A percentile compares a stretch with the other conserved stretches of the same genome.
These are phyloP conservation scores for Yamadazyma spencermartinsiae DNA, from an alignment of 1,139 yeast genomes.

Conservation along the genomic window DNA sequence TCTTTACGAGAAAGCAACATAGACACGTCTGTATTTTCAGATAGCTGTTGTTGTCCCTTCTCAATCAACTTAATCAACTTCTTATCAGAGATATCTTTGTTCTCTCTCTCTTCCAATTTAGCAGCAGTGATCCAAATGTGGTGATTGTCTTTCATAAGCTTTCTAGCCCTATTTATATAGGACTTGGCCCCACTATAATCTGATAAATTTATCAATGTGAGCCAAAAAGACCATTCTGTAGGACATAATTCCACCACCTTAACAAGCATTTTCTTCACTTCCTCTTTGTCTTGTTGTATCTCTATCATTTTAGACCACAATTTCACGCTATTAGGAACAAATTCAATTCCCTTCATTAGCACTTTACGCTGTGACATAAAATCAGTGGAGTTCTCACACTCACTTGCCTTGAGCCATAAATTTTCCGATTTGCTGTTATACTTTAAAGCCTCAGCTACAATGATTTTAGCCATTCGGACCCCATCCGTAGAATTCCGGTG, in stretches of 20 bases:
- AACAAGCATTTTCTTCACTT: constrained; percentile 53
- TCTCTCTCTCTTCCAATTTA: constrained; percentile 64
- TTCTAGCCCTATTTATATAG: constrained; percentile 61
- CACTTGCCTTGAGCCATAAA: constrained; percentile 73
- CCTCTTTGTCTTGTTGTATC: constrained; percentile 47
- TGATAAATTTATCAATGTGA: constrained; percentile 42
- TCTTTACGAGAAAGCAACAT: constrained; percentile 26
- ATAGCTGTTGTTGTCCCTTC: constrained; percentile 50
- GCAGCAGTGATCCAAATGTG: constrained; percentile 74
- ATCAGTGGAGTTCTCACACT: constrained; percentile 56
- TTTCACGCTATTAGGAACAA: constrained; percentile 43
- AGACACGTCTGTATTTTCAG: constrained; percentile 24
- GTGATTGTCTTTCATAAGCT: constrained; percentile 48
- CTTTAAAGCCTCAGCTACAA: constrained; percentile 67
- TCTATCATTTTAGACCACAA: constrained; percentile 59
- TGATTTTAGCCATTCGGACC: constrained; percentile 42
- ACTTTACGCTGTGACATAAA: constrained; percentile 51
- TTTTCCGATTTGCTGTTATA: constrained; percentile 55
- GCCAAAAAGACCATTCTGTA: constrained; percentile 65
- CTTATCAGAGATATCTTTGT: constrained; percentile 28
- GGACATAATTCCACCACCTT: constrained; percentile 78
- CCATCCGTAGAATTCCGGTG: constrained; percentile 50
- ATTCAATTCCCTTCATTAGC: constrained; percentile 60
- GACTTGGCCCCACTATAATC: constrained; percentile 51
- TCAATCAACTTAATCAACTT: constrained; percentile 46